A percentile compares a stretch with the other conserved stretches of the same genome.
Evolutionary conservation across 2,329 filamentous ascomycete species (phyloP).

Genomic region (Fusarium dimerum): DNA sequence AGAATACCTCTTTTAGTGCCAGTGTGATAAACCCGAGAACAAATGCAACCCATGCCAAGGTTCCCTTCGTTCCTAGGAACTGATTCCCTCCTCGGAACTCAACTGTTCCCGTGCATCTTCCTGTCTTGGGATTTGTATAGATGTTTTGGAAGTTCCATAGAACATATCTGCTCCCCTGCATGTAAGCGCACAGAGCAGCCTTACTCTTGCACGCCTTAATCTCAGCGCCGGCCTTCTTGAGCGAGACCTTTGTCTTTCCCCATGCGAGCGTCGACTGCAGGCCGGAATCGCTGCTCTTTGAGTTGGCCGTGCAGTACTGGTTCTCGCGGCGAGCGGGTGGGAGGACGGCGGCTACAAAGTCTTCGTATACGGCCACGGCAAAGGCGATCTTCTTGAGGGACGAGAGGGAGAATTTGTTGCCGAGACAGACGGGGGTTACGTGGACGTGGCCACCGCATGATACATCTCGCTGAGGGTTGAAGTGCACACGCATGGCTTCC

Average conservation of each 20-base stretch:
- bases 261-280: conserved; percentile 30
- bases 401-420: conserved; percentile 37
- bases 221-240: conserved; percentile 30
- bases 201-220: conserved; percentile 30
- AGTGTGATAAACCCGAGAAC: conserved; percentile 41
- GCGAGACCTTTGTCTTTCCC: conserved; percentile 28
- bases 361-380: conserved; percentile 36
- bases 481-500: conserved; percentile 44
- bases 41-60: conserved; percentile 41
- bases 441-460: conserved; percentile 43
- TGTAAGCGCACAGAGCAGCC: conserved; percentile 37
- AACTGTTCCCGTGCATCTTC: conserved; percentile 39
- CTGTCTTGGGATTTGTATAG: conserved; percentile 39
- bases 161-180: conserved; percentile 42
- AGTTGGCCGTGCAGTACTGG: conserved; percentile 38
- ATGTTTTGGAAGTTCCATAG: conserved; percentile 45
- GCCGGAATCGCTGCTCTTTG: conserved; percentile 33
- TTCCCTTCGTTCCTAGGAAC: conserved; percentile 39
- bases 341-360: conserved; percentile 35
- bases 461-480: conserved; percentile 36
- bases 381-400: conserved; percentile 41
- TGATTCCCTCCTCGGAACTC: conserved; percentile 43
- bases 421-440: conserved; percentile 36
- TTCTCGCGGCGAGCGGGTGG: conserved; percentile 36
- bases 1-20: conserved; percentile 37